Percentiles rank a stretch among this genome's conserved stretches.
These are phyloP conservation scores for Terfezia claveryi DNA, from an alignment of 495 filamentous ascomycete genomes.

Conservation along the genomic window DNA sequence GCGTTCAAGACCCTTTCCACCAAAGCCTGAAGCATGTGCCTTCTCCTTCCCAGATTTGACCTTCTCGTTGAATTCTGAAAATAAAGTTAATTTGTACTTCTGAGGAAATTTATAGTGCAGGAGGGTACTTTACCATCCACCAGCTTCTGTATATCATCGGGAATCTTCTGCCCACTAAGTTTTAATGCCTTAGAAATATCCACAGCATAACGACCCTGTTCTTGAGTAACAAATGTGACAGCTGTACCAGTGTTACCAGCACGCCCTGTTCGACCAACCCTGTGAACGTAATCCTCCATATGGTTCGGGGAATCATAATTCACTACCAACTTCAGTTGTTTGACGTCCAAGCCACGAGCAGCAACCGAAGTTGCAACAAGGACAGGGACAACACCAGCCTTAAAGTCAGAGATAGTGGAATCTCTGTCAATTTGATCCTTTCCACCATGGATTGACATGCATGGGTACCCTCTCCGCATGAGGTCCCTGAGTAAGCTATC, in stretches of 20 bases:
- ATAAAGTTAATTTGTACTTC: neutral
- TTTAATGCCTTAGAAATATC: slow-evolving; percentile 87
- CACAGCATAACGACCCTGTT: slow-evolving; percentile 73
- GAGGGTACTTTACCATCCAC: slow-evolving; percentile 24
- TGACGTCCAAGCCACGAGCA: slow-evolving; percentile 86
- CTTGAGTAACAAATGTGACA: slow-evolving; percentile 78
- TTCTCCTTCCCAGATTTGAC: slow-evolving; percentile 84
- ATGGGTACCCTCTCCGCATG: slow-evolving; percentile 74
- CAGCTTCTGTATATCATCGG: slow-evolving; percentile 44
- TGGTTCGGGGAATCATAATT: slow-evolving; percentile 97
- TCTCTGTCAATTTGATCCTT: slow-evolving; percentile 93
- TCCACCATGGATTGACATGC: slow-evolving; percentile 88
- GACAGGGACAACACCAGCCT: slow-evolving; percentile 69
- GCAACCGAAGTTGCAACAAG: slow-evolving; percentile 91
- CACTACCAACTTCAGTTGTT: slow-evolving; percentile 86
- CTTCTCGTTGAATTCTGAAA: slow-evolving; percentile 47
- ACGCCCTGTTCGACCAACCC: slow-evolving; percentile 80
- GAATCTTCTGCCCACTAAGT: slow-evolving; percentile 65
- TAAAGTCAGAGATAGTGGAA: slow-evolving; percentile 88
- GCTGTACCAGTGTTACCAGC: slow-evolving; percentile 89
- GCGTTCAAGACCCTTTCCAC: slow-evolving; percentile 80
- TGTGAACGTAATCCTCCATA: slow-evolving; percentile 93
- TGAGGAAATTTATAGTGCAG: neutral
- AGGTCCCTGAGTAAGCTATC: slow-evolving; percentile 65
- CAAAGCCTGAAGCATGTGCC: slow-evolving; percentile 59